phyloP scores from a whole-genome alignment of 2,329 filamentous ascomycete species.

The Diaporthe citriasiana region DNA sequence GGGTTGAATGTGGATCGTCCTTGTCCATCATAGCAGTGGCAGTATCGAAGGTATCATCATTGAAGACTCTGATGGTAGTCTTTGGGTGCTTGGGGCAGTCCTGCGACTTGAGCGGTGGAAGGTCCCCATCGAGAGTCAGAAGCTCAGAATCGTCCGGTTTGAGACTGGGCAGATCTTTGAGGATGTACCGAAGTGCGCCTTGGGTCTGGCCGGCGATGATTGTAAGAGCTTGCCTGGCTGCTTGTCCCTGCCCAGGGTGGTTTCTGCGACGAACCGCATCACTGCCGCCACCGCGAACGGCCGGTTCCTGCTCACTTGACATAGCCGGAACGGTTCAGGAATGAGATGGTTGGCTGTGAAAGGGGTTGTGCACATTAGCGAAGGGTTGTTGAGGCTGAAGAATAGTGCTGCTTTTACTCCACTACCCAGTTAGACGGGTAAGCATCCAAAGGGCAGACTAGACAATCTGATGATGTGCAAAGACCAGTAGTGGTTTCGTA shows the following conservation, averaged over 20 bases:
- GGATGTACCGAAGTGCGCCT: constrained; percentile 60
- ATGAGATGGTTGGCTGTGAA: not conserved
- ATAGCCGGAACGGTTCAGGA: not conserved
- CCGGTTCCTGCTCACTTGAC: constrained; percentile 4
- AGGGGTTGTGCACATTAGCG: not conserved
- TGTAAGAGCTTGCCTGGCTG: constrained; percentile 50
- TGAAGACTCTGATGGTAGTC: constrained; percentile 62
- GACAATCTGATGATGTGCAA: not conserved
- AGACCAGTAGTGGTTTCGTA: not conserved
- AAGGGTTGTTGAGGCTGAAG: not conserved
- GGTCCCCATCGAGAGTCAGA: constrained; percentile 52
- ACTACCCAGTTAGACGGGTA: not conserved
- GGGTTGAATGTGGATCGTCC: not conserved
- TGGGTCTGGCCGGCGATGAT: constrained; percentile 63
- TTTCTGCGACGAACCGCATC: too few species aligned
- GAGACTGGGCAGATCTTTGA: constrained; percentile 59
- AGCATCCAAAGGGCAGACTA: not conserved
- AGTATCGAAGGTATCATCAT: constrained; percentile 70
- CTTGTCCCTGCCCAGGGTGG: too few species aligned
- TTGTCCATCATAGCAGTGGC: constrained; percentile 55
- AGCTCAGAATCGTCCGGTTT: constrained; percentile 55
- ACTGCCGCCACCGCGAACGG: not conserved
- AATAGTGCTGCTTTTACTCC: not conserved
- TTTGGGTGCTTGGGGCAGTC: constrained; percentile 58
- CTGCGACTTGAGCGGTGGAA: constrained; percentile 55